phyloP scores from a whole-genome alignment of 2,329 filamentous ascomycete species.

The Xylaria sp. region DNA sequence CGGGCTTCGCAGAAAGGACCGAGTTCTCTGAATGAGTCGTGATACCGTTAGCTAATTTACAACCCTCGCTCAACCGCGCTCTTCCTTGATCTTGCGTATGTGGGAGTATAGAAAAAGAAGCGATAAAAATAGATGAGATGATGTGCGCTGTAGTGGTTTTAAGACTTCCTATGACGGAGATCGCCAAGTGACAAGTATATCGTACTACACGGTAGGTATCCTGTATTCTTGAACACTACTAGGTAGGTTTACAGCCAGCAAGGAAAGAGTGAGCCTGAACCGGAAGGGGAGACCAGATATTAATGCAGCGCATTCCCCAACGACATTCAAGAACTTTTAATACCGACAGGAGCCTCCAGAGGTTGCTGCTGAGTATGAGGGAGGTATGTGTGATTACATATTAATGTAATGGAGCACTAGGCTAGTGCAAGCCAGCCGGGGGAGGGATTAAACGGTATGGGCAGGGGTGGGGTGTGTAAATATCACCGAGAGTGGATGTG shows the following conservation, averaged over 20 bases:
- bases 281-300: slow-evolving; percentile 35
- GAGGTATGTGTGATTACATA: slow-evolving; percentile 44
- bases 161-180: too few species aligned
- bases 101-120: background rate
- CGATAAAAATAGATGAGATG: too few species aligned
- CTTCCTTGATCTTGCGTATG: too few species aligned
- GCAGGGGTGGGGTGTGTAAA: slow-evolving; percentile 16
- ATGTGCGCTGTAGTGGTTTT: too few species aligned
- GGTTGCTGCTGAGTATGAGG: slow-evolving; percentile 28
- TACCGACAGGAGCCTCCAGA: slow-evolving; percentile 37
- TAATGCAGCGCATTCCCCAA: slow-evolving; percentile 38
- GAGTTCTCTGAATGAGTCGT: slow-evolving; percentile 28
- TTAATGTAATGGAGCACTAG: slow-evolving; percentile 30
- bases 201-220: too few species aligned
- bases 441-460: slow-evolving; percentile 39
- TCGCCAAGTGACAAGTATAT: too few species aligned
- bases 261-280: slow-evolving; percentile 34
- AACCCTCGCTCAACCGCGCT: too few species aligned
- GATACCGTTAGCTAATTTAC: slow-evolving; percentile 36
- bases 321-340: slow-evolving; percentile 34
- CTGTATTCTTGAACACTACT: too few species aligned
- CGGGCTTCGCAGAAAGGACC: slow-evolving; percentile 34
- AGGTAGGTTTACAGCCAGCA: slow-evolving; percentile 31
- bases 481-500: background rate
- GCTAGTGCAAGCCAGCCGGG: slow-evolving; percentile 26